phyloP scores from a whole-genome alignment of 345 rosid genomes.

The Eucalyptus globulus region DNA sequence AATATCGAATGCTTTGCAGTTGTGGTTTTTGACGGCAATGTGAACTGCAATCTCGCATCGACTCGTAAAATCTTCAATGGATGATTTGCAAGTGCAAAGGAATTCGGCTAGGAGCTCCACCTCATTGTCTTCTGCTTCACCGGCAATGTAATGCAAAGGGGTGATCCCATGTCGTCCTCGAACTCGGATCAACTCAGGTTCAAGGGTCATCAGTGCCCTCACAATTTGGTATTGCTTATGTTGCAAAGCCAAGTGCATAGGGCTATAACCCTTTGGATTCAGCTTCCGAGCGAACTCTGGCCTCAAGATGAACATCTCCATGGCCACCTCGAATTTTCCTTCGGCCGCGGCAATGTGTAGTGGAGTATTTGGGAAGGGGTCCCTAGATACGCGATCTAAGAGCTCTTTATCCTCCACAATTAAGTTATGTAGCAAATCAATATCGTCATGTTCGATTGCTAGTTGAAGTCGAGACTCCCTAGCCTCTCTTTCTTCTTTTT shows the following conservation, averaged over 20 bases:
- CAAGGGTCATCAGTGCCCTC: accelerated
- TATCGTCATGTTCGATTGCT: accelerated
- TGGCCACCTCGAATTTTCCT: too few relatives aligned
- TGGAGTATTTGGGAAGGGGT: too few relatives aligned
- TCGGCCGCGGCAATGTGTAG: too few relatives aligned
- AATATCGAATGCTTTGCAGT: accelerated
- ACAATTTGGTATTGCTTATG: accelerated
- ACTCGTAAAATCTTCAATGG: too few relatives aligned
- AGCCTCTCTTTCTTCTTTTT: too few relatives aligned
- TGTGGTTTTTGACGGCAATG: too few relatives aligned
- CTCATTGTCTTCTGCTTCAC: accelerated
- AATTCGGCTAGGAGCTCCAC: too few relatives aligned
- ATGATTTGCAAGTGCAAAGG: too few relatives aligned
- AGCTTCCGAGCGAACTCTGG: accelerated
- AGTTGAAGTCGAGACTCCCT: accelerated
- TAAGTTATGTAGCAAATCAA: accelerated
- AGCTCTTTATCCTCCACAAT: accelerated
- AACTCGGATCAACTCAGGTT: accelerated
- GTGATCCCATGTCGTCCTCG: accelerated
- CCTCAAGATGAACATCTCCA: too few relatives aligned
- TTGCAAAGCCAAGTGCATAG: too few relatives aligned
- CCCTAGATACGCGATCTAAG: accelerated
- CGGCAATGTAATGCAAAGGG: too few relatives aligned
- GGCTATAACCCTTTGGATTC: accelerated
- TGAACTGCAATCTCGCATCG: accelerated